Conservation (phyloP, 768 basidiomycete genomes). For the Termitomyces eurrhizus region DNA sequence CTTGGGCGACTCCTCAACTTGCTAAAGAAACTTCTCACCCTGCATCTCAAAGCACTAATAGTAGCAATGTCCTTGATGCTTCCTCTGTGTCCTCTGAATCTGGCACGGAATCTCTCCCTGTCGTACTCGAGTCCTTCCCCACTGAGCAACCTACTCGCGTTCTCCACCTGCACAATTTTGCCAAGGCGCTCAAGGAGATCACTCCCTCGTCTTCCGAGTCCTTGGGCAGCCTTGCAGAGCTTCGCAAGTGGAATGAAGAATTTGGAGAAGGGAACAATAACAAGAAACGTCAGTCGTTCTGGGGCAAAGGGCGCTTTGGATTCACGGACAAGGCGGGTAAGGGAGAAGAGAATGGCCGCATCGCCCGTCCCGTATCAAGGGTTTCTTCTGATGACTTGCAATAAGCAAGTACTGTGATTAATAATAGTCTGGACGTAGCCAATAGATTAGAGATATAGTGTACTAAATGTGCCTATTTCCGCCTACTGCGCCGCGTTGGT, state of each 20-base stretch:
- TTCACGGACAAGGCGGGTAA: slow-evolving; percentile 52
- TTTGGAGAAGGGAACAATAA: slow-evolving; percentile 83
- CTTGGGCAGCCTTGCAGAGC: slow-evolving; percentile 66
- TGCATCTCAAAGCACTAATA: not conserved
- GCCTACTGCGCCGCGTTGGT: slow-evolving; percentile 13
- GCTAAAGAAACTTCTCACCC: not conserved
- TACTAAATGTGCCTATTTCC: slow-evolving; percentile 11
- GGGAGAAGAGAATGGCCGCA: slow-evolving; percentile 40
- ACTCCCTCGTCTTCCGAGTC: slow-evolving; percentile 86
- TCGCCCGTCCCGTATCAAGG: slow-evolving; percentile 22
- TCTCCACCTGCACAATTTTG: slow-evolving; percentile 64
- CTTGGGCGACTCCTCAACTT: slow-evolving; percentile 50
- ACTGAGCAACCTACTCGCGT: slow-evolving; percentile 15
- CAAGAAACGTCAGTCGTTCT: slow-evolving; percentile 64
- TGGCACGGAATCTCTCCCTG: slow-evolving; percentile 9
- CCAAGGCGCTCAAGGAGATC: slow-evolving; percentile 83
- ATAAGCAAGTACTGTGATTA: slow-evolving; percentile 1
- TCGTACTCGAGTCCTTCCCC: slow-evolving; percentile 5
- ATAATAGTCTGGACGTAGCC: not conserved
- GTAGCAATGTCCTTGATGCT: not conserved
- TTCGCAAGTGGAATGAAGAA: slow-evolving; percentile 90
- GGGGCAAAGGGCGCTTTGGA: slow-evolving; percentile 88
- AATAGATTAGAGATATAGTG: slow-evolving; percentile 9
- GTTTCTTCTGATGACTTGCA: slow-evolving; percentile 4
- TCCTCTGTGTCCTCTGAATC: not conserved